Conservation (phyloP, 2,329 filamentous ascomycete genomes). For the Fusarium haematococcum region DNA sequence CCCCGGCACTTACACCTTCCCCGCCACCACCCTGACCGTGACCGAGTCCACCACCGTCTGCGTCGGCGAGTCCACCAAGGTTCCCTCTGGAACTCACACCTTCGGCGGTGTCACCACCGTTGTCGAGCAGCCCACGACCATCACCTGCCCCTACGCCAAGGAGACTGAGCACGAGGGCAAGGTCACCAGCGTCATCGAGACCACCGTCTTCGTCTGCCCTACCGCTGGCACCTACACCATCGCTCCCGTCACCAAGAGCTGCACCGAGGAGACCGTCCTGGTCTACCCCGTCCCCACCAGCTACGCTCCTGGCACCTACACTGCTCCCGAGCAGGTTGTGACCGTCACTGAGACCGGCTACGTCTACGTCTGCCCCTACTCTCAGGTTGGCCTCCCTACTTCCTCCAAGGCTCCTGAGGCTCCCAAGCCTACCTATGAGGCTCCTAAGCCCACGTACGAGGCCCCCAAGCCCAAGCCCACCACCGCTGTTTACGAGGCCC, state of each 20-base stretch:
- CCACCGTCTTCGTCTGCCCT: conserved; percentile 80
- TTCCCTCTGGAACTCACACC: conserved; percentile 74
- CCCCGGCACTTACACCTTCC: conserved; percentile 80
- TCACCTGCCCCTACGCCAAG: conserved; percentile 77
- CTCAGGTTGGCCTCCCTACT: conserved; percentile 54
- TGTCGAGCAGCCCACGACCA: conserved; percentile 73
- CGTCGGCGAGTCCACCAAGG: conserved; percentile 69
- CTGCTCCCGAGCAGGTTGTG: conserved; percentile 72
- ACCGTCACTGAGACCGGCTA: conserved; percentile 77
- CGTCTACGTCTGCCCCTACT: conserved; percentile 79
- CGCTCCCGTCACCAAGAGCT: conserved; percentile 72
- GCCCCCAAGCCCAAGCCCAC: conserved; percentile 23
- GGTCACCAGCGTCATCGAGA: conserved; percentile 75
- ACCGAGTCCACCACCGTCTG: conserved; percentile 75
- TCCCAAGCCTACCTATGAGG: conserved; percentile 23
- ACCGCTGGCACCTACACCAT: conserved; percentile 81
- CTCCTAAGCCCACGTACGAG: conserved; percentile 25
- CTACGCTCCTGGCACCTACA: conserved; percentile 79
- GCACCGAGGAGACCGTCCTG: conserved; percentile 65
- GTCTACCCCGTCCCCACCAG: conserved; percentile 75
- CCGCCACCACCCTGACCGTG: conserved; percentile 77
- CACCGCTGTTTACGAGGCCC: conserved; percentile 29
- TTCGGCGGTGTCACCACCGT: conserved; percentile 79
- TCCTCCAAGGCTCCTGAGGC: conserved; percentile 38
- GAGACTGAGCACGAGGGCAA: conserved; percentile 67